Conservation (phyloP, 1,284 basidiomycete species). For the Polyporus tsugae region DNA sequence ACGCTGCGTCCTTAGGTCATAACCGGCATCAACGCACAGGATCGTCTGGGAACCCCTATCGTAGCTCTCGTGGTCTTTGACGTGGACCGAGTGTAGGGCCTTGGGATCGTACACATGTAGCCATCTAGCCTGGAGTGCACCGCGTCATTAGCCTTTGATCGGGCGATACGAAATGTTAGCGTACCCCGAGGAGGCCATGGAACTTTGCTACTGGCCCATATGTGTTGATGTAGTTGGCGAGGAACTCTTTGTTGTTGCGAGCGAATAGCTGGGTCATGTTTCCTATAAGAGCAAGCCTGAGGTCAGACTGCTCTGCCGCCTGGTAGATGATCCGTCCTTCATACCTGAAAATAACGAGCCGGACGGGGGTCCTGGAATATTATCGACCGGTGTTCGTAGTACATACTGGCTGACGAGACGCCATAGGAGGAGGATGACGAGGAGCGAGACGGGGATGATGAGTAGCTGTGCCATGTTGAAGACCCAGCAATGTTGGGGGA, state of each 20-base stretch:
- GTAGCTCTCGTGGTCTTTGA: constrained; percentile 16
- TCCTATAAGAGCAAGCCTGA: background rate
- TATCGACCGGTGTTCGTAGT: constrained; percentile 12
- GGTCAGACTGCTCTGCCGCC: background rate
- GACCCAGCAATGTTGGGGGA: background rate
- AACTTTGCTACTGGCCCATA: constrained; percentile 11
- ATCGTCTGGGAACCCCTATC: background rate
- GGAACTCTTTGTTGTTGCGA: background rate
- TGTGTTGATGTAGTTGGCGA: background rate
- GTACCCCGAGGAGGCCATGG: constrained; percentile 12
- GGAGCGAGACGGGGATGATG: background rate
- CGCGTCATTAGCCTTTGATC: background rate
- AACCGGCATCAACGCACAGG: background rate
- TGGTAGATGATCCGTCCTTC: background rate
- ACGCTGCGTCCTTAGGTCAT: background rate
- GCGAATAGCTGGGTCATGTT: constrained; percentile 12
- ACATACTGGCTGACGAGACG: constrained; percentile 12
- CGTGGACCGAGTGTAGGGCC: constrained; percentile 10
- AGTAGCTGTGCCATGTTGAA: background rate
- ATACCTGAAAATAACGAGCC: constrained; percentile 9
- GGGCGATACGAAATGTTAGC: background rate
- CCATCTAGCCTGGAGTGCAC: background rate
- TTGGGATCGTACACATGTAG: constrained; percentile 11
- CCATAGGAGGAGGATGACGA: constrained; percentile 5
- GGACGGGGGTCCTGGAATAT: constrained; percentile 15